Evolutionary conservation across 345 rosid genomes (phyloP).

Genomic region (Gossypium turneri): DNA sequence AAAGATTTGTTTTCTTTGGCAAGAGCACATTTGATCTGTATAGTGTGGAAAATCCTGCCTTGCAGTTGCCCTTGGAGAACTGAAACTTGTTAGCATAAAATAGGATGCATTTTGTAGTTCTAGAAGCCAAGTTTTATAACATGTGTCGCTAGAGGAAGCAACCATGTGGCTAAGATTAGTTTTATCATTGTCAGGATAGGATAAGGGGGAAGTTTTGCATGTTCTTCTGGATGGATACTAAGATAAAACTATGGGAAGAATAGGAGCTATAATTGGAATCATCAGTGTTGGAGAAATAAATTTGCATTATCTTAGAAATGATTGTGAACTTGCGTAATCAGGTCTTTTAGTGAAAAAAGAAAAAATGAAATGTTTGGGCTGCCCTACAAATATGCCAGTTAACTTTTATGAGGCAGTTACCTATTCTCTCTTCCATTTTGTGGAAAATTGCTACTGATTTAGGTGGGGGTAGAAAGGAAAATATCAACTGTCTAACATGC

Average conservation of each 20-base stretch:
- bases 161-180: neutral
- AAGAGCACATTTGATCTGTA: neutral
- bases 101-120: neutral
- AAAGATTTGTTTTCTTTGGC: conserved; percentile 6
- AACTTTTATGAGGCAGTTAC: neutral
- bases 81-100: conserved; percentile 6
- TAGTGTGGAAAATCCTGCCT: neutral
- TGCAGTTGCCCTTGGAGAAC: neutral
- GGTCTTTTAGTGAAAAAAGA: neutral
- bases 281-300: neutral
- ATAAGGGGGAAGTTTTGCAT: neutral
- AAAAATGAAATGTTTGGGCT: neutral
- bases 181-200: neutral
- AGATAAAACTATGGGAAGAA: neutral
- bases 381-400: neutral
- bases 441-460: neutral
- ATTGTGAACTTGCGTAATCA: neutral
- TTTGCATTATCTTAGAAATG: neutral
- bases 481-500: conserved; percentile 18
- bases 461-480: neutral
- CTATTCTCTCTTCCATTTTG: neutral
- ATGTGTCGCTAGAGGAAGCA: neutral
- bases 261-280: conserved; percentile 2
- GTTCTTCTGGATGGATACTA: neutral
- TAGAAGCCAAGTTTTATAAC: neutral